These are phyloP conservation scores for Neofusicoccum kwambonambiense DNA, from an alignment of 2,329 filamentous ascomycete species.

Conservation along the genomic window DNA sequence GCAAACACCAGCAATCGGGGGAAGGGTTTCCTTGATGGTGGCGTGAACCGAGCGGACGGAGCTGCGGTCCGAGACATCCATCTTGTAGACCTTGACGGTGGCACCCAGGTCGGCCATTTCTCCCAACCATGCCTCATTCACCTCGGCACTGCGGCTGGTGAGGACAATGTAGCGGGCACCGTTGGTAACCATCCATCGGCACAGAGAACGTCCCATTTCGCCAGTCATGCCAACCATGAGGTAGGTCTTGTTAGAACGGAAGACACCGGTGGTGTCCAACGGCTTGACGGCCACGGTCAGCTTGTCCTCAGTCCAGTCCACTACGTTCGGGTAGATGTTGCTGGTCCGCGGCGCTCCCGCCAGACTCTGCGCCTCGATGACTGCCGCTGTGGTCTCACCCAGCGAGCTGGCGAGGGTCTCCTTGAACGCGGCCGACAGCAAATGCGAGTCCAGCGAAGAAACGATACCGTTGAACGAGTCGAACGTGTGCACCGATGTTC, in stretches of 20 bases:
- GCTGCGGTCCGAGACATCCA: conserved; percentile 18
- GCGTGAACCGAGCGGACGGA: neutral
- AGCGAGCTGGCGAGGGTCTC: neutral
- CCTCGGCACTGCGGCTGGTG: conserved; percentile 40
- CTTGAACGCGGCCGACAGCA: neutral
- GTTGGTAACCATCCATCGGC: conserved; percentile 26
- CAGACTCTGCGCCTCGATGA: neutral
- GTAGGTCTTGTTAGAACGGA: conserved; percentile 23
- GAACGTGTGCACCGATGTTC: neutral
- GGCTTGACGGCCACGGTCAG: neutral
- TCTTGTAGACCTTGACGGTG: neutral
- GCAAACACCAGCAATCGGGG: conserved; percentile 22
- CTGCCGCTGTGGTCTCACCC: no score
- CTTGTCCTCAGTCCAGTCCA: neutral
- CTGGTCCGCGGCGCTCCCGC: neutral
- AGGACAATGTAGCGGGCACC: conserved; percentile 31
- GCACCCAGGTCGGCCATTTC: conserved; percentile 20
- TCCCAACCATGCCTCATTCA: conserved; percentile 31
- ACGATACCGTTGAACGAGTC: neutral
- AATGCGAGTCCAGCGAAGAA: neutral
- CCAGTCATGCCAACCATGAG: conserved; percentile 26
- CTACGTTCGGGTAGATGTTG: neutral
- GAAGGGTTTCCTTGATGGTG: conserved; percentile 9
- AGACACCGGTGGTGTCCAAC: neutral
- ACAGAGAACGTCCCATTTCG: conserved; percentile 23